These are phyloP conservation scores for Dactylellina sp. DNA, from an alignment of 2,329 filamentous ascomycete genomes.

Conservation along the genomic window DNA sequence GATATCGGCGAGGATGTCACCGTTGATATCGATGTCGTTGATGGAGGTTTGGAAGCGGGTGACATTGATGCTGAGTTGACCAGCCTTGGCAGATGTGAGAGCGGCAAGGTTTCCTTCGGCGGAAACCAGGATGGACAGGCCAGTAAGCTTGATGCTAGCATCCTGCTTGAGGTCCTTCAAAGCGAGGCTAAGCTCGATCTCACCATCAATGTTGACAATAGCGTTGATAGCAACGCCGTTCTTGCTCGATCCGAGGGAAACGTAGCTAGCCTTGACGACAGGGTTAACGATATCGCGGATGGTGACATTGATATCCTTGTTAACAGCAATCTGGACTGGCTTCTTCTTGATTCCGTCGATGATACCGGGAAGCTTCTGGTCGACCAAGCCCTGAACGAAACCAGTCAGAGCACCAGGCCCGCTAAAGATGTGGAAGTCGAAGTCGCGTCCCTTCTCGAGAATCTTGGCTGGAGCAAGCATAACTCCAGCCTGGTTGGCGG, in stretches of 20 bases:
- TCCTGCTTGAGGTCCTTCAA: constrained; percentile 33
- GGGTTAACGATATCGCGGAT: constrained; percentile 28
- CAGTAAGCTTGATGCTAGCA: constrained; percentile 33
- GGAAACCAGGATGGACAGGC: constrained; percentile 21
- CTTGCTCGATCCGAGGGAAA: constrained; percentile 17
- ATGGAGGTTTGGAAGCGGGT: constrained; percentile 25
- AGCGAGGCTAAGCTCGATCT: constrained; percentile 13
- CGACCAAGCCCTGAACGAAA: constrained; percentile 40
- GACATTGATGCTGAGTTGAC: constrained; percentile 20
- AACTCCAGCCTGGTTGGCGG: constrained; percentile 31
- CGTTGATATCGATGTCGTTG: constrained; percentile 29
- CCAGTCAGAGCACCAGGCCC: constrained; percentile 27
- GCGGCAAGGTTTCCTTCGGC: constrained; percentile 27
- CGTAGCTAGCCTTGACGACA: constrained; percentile 38
- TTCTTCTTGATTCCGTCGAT: constrained; percentile 31
- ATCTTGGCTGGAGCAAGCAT: constrained; percentile 52
- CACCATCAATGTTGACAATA: constrained; percentile 33
- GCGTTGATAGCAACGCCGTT: constrained; percentile 31
- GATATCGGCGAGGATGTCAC: constrained; percentile 41
- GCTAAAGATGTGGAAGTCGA: constrained; percentile 49
- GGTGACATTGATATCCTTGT: constrained; percentile 25
- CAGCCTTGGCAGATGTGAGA: constrained; percentile 3
- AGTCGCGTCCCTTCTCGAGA: constrained; percentile 48
- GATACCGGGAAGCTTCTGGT: constrained; percentile 31
- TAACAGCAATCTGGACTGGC: constrained; percentile 16